A percentile compares a stretch with the other conserved stretches of the same genome.
phyloP scores from a whole-genome alignment of 805 yeast species.

The Wickerhamiella spandovensis region DNA sequence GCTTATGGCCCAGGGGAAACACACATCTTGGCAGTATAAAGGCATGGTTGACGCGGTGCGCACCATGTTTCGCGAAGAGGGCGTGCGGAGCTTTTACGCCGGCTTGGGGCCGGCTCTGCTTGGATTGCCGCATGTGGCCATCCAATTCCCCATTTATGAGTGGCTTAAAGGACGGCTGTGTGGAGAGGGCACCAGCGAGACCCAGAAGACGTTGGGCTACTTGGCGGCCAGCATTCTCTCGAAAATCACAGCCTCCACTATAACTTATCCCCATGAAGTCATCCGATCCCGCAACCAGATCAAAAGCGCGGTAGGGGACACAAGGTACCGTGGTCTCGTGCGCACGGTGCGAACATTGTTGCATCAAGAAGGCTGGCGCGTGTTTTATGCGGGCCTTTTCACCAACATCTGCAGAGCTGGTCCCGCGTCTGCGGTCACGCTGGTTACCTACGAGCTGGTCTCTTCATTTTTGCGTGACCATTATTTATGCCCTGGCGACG shows the following conservation, averaged over 20 bases:
- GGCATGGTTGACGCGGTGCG: constrained; percentile 76
- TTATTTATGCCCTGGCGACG: neutral
- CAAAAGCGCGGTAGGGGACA: constrained; percentile 21
- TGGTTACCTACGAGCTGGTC: constrained; percentile 67
- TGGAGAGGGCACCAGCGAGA: constrained; percentile 11
- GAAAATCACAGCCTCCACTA: constrained; percentile 75
- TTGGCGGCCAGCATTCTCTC: constrained; percentile 63
- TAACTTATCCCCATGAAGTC: constrained; percentile 94
- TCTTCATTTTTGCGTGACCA: constrained; percentile 8
- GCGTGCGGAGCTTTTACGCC: constrained; percentile 66
- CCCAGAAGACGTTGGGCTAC: constrained; percentile 28
- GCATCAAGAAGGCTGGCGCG: constrained; percentile 58
- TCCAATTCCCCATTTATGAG: constrained; percentile 92
- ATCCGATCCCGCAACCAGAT: constrained; percentile 84
- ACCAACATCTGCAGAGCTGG: constrained; percentile 82
- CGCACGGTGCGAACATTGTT: constrained; percentile 31
- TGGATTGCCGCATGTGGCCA: constrained; percentile 87
- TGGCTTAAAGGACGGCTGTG: constrained; percentile 39
- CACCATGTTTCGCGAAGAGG: constrained; percentile 70
- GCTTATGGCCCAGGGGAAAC: constrained; percentile 48
- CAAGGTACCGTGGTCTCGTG: constrained; percentile 24
- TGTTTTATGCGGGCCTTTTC: constrained; percentile 80
- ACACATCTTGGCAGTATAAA: constrained; percentile 37
- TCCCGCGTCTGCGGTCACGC: constrained; percentile 91
- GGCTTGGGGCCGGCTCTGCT: constrained; percentile 84